Conservation (phyloP, 768 basidiomycete species). For the Suillus bovinus region DNA sequence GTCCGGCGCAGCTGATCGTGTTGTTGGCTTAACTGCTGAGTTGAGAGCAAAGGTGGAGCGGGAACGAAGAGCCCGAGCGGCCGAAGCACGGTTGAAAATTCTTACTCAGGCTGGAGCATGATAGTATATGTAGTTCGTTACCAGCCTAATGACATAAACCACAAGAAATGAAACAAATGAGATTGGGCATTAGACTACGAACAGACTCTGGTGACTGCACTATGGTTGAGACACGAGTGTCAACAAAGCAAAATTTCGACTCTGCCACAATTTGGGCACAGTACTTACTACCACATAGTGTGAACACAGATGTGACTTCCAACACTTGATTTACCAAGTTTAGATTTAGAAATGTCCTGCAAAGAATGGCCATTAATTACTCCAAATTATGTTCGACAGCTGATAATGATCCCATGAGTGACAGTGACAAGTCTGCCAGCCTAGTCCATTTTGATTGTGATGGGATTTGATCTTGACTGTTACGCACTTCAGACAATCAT, state of each 20-base stretch:
- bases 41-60: constrained; percentile 89
- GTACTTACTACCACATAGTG: neutral
- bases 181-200: neutral
- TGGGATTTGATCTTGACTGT: neutral
- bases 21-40: constrained; percentile 84
- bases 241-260: neutral
- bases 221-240: neutral
- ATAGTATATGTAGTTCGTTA: neutral
- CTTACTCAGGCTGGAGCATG: constrained; percentile 23
- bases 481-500: neutral
- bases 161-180: neutral
- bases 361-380: neutral
- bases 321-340: neutral
- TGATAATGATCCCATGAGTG: neutral
- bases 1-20: constrained; percentile 55
- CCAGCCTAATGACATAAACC: neutral
- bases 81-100: constrained; percentile 78
- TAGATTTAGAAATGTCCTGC: neutral
- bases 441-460: neutral
- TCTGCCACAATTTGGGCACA: neutral
- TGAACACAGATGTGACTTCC: too few relatives aligned
- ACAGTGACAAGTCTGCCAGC: neutral
- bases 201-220: neutral
- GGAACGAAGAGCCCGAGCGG: constrained; percentile 89
- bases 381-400: neutral